Evolutionary conservation across 495 filamentous ascomycete species (phyloP), one percentile per base, ranked within the genome.

Genomic region (Penicillium cosmopolitanum): DNA sequence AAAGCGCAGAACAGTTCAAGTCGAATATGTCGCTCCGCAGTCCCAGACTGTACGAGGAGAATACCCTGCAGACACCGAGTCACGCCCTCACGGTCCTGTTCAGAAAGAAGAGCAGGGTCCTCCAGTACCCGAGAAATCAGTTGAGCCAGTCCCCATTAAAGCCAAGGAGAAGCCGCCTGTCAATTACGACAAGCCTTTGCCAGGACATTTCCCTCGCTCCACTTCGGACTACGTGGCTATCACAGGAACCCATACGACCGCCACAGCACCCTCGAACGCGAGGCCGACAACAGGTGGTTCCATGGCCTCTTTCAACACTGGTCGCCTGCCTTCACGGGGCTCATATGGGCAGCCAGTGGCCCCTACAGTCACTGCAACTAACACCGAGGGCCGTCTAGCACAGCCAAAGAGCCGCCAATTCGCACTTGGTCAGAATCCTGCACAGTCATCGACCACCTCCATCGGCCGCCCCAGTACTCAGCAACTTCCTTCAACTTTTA

Each of bases 1-100:
- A 63, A 98, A 98, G 74, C 87, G 95, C 38, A 84, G 92, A 55
- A 99, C 95, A 0, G 92, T 99, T 1, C 95, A 99, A 74, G 91
- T 98, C 12, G 95, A 99, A 76, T 99, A 99, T 78, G 96, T 99
- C 51, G 89, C 92, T 42, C 96, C 95, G 38, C 86, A 87, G 33
- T 95, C 91, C 16, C 86, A 91, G 62, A 97, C 95, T 5, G 72
- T 77, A 3, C 75, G 90, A 65, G 89, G 87, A 50, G 88, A 91
- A 60, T 57, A 73, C 9, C 61, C 72, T 25, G 56, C 40, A 48
- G 61, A 57, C 16, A 55, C 51, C 33, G 64, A 53, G 47, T 63
- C 62, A 18, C 63, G 43, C 57, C 61, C 38, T 50, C 66, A 61
- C 48, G 68, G n/a, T 21, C 58, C 52, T 23, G 67, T 35, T 58